Evolutionary conservation across 169 alveolate species (phyloP).

Genomic region (Pseudocohnilembus persalinus): DNA sequence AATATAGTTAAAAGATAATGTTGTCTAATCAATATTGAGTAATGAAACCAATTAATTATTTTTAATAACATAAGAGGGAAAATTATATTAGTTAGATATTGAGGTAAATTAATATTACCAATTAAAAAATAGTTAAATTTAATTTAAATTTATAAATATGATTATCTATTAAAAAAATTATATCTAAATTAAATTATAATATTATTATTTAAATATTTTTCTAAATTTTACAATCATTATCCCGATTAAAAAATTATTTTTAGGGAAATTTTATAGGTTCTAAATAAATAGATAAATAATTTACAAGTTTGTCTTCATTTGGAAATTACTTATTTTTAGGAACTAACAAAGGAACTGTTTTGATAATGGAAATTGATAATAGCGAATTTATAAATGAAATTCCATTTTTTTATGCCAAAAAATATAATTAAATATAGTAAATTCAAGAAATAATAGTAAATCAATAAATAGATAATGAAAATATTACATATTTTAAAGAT

Average conservation of each 20-base stretch:
- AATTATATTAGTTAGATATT: not conserved
- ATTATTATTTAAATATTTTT: too few relatives aligned
- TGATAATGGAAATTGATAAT: not conserved
- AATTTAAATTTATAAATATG: too few relatives aligned
- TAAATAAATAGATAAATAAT: not conserved
- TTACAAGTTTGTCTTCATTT: not conserved
- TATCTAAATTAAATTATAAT: too few relatives aligned
- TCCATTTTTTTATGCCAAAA: not conserved
- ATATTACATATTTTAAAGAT: not conserved
- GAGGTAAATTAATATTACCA: not conserved
- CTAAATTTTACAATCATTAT: too few relatives aligned
- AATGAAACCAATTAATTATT: not conserved
- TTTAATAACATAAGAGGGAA: not conserved
- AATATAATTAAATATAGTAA: too few relatives aligned
- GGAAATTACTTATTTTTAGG: not conserved
- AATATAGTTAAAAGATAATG: not conserved
- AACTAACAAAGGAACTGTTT: not conserved
- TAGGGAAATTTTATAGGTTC: not conserved
- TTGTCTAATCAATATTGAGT: not conserved
- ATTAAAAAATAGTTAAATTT: too few relatives aligned
- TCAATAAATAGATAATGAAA: not conserved
- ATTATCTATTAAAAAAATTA: too few relatives aligned
- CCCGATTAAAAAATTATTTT: too few relatives aligned
- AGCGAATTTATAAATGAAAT: not conserved
- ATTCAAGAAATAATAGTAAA: not conserved